phyloP scores from a whole-genome alignment of 768 basidiomycete genomes.

The Mycena galericulata region DNA sequence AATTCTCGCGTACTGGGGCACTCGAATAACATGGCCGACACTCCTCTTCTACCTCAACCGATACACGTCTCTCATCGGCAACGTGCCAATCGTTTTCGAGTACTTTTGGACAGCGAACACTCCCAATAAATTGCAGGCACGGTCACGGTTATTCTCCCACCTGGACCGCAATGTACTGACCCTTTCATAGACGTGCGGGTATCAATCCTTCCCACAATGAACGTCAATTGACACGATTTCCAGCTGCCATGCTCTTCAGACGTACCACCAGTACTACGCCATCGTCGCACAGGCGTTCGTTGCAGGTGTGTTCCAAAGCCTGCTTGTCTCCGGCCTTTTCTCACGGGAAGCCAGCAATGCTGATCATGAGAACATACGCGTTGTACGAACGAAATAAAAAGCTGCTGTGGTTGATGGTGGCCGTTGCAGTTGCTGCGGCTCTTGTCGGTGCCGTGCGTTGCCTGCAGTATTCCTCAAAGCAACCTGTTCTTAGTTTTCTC shows the following conservation, averaged over 20 bases:
- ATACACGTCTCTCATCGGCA: conserved; percentile 34
- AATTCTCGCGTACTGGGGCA: too few relatives aligned
- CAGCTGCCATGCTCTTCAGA: conserved; percentile 43
- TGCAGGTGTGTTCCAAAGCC: conserved; percentile 41
- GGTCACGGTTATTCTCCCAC: conserved; percentile 22
- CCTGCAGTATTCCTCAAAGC: not conserved
- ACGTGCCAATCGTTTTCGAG: conserved; percentile 18
- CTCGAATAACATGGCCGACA: not conserved
- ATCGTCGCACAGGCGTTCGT: conserved; percentile 49
- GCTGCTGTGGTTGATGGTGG: conserved; percentile 44
- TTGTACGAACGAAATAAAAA: conserved; percentile 49
- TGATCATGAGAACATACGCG: conserved; percentile 58
- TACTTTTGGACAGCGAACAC: conserved; percentile 41
- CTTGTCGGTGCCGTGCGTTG: conserved; percentile 47
- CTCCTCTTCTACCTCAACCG: conserved; percentile 29
- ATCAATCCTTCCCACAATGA: not conserved
- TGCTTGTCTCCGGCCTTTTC: not conserved
- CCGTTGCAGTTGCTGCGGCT: conserved; percentile 37
- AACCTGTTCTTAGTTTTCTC: not conserved
- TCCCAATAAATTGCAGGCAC: conserved; percentile 42
- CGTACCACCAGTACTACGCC: conserved; percentile 49
- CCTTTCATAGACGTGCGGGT: not conserved
- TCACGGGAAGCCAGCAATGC: conserved; percentile 40
- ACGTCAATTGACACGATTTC: not conserved
- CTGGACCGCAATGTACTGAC: not conserved